These are phyloP conservation scores for Talaromyces rugulosus DNA, from an alignment of 2,329 filamentous ascomycete species.

Conservation along the genomic window DNA sequence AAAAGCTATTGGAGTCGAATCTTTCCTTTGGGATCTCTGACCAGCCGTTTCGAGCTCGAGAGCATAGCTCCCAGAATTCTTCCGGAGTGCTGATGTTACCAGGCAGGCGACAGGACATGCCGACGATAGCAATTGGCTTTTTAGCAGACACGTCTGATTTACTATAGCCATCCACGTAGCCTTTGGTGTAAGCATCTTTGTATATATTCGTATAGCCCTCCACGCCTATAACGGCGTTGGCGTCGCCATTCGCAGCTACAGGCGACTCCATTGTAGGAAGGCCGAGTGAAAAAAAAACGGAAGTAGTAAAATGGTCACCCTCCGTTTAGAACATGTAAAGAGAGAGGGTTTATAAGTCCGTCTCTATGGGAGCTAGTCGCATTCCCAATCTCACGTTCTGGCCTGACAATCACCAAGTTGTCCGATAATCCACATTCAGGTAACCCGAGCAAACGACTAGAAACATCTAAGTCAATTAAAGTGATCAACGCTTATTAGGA, in stretches of 20 bases:
- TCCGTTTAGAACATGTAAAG: background rate
- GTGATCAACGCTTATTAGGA: background rate
- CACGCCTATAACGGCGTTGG: background rate
- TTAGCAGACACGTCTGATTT: background rate
- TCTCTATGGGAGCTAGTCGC: background rate
- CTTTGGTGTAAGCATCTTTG: background rate
- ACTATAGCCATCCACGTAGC: background rate
- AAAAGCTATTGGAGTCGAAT: constrained; percentile 8
- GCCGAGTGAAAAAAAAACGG: background rate
- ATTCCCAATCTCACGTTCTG: background rate
- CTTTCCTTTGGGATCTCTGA: background rate
- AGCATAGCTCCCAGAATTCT: constrained; percentile 18
- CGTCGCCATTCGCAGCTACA: background rate
- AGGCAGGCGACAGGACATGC: constrained; percentile 19
- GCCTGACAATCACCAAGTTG: background rate
- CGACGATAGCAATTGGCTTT: constrained; percentile 17
- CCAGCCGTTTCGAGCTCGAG: constrained; percentile 1
- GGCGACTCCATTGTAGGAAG: background rate
- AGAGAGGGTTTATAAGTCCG: background rate
- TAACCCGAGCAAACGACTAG: background rate
- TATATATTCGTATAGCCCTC: background rate
- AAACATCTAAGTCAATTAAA: background rate
- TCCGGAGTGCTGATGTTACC: constrained; percentile 13
- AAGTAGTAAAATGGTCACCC: background rate
- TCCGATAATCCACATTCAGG: background rate